Base-by-base conservation (phyloP, 78 protist genomes). In the Dictyostelium purpureum region DNA sequence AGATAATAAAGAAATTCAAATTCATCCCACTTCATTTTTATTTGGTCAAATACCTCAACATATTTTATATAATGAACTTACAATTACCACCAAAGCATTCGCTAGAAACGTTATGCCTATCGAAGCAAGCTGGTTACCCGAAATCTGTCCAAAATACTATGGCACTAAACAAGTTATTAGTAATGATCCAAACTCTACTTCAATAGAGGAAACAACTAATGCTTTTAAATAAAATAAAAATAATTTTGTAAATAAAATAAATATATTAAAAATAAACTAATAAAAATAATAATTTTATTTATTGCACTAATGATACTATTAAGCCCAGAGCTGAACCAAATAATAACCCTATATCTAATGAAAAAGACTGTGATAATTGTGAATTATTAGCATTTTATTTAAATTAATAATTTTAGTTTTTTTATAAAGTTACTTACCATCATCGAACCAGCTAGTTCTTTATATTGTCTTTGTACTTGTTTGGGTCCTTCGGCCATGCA, bases 11-110 rank as follows among this genome's bases (percentile, higher is more conserved):
- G 85, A 87, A 45, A 77, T 80, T 56, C 87, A 73, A 24, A 87
- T 93, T 66, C 96, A 93, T 56, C 96, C 96, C 24, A 57, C 90
- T 11, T 81, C 91, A 28, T 87, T 93, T 54, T 12, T 93, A 31
- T 88, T 87, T 57, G 91, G 70, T 35, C 33, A 59, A 14, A 66
- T 42, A 31, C 96, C 89, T 35, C 45, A 63, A n/a, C 79, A 83
- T 56, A 88, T 93, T 0, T 47, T 93, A 1, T 93, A 77, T 21
- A 93, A 93, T 43, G 96, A 93, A 77, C 67, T 93, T 19, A 81
- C 91, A 37, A 77, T 92, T 28, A 90, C 94, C 0, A 47, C 80
- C 6, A 90, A 90, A 90, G 65, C 92, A 26, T 85, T 85, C 35
- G 82, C 76, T 16, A 70, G 92, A 70, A 85, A 85, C 45, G 45